phyloP scores from a whole-genome alignment of 2,329 filamentous ascomycete genomes.

The Sporothrix brunneoviolacea region DNA sequence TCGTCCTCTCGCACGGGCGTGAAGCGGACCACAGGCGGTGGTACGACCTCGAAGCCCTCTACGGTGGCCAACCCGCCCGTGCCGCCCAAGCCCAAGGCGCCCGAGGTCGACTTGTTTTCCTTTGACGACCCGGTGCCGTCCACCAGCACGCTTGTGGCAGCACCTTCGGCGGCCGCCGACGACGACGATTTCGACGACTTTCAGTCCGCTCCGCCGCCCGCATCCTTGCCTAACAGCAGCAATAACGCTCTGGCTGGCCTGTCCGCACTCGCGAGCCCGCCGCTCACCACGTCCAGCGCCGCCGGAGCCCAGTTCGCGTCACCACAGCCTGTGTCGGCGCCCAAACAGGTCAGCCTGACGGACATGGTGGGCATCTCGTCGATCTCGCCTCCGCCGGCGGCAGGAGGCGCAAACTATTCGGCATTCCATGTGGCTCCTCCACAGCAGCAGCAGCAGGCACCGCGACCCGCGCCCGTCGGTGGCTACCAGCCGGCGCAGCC shows the following conservation, averaged over 20 bases:
- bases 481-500: slow-evolving; percentile 72
- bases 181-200: slow-evolving; percentile 98
- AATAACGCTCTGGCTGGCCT: slow-evolving; percentile 6
- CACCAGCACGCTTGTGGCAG: slow-evolving; percentile 38
- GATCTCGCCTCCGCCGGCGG: slow-evolving; percentile 62
- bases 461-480: slow-evolving; percentile 40
- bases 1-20: slow-evolving; percentile 42
- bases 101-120: slow-evolving; percentile 87
- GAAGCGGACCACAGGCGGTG: slow-evolving; percentile 15
- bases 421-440: slow-evolving; percentile 48
- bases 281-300: slow-evolving; percentile 46
- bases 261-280: slow-evolving; percentile 36
- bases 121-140: slow-evolving; percentile 64
- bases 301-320: slow-evolving; percentile 65
- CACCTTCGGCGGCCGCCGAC: slow-evolving; percentile 46
- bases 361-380: slow-evolving; percentile 75
- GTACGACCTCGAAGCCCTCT: slow-evolving; percentile 33
- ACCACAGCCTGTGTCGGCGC: slow-evolving; percentile 77
- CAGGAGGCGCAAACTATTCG: slow-evolving; percentile 55
- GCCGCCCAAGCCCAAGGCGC: slow-evolving; percentile 72
- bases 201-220: slow-evolving; percentile 71
- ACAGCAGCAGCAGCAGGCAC: slow-evolving; percentile 35
- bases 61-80: slow-evolving; percentile 37
- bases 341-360: slow-evolving; percentile 72
- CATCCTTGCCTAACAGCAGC: slow-evolving; percentile 11